Evolutionary conservation across 2,329 filamentous ascomycete genomes (phyloP), one percentile per base, ranked within the genome.

Genomic region (Neocucurbitaria cava): DNA sequence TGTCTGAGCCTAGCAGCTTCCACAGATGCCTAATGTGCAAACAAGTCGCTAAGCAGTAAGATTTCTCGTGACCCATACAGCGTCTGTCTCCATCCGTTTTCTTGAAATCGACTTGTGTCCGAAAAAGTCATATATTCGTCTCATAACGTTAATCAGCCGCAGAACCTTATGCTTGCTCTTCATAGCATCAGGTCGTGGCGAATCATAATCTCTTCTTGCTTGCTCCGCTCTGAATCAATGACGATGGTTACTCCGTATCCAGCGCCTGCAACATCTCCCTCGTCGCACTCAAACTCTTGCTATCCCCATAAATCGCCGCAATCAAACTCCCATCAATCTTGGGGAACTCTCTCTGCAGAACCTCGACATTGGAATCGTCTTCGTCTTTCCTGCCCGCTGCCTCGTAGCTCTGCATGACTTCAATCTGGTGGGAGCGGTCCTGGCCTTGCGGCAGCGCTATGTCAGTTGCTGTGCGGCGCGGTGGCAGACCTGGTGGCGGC

Each of bases 281-380:
- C 52, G 77, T 77, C n/a, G 72, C 77, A 18, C 72, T 71, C 59
- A 79, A 49, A 56, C 68, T 73, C 65, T 77, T 72, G 23, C 69
- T 72, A 58, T 80, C 78, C 6, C 72, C 70, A 56, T 79, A 80
- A 39, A 80, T 72, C n/a, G 78, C 78, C 10, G 78, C 78, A 56
- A 80, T 77, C 62, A 80, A 56, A 51, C 71, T 76, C 2, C 75
- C 72, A 61, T 80, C 78, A n/a, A 80, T 62, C n/a, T 62, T 68
- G 1, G 78, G 78, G 48, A 78, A 80, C 64, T 80, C 77, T 15
- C 72, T 54, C 66, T 77, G 72, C 61, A 80, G 58, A 26, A 69
- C 70, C 54, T 73, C 77, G 21, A 79, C 74, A 54, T 80, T 76
- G 20, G 69, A 64, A 47, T 80, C 78, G 33, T 76, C 72, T 40